phyloP scores from a whole-genome alignment of 345 rosid species.

The Euclidium syriacum region DNA sequence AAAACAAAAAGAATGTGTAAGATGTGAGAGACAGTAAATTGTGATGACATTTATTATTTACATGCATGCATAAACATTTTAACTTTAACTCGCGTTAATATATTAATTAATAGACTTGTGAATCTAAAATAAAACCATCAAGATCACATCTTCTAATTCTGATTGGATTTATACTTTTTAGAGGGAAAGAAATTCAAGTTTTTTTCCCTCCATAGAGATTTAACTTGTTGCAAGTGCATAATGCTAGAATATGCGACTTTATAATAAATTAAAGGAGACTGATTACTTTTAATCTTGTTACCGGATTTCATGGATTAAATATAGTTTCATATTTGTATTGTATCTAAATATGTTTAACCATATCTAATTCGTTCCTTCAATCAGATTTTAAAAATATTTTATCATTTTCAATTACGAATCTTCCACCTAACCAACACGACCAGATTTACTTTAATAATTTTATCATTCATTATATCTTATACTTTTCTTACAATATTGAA shows the following conservation, averaged over 20 bases:
- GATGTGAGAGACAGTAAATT: no score
- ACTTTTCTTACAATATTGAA: not conserved
- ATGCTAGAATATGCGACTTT: conserved; percentile 8
- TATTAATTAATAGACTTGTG: no score
- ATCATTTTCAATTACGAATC: not conserved
- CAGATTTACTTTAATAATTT: not conserved
- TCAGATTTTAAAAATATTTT: not conserved
- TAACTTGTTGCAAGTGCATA: not conserved
- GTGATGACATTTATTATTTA: no score
- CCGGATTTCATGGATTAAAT: not conserved
- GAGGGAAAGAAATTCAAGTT: not conserved
- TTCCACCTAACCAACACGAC: conserved; percentile 2
- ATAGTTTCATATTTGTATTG: not conserved
- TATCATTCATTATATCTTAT: not conserved
- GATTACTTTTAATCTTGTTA: not conserved
- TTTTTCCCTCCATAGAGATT: conserved; percentile 2
- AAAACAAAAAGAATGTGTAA: no score
- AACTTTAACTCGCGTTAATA: no score
- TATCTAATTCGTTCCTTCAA: not conserved
- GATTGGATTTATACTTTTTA: no score
- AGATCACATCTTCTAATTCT: no score
- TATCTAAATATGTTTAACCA: not conserved
- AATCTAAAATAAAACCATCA: no score
- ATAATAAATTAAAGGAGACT: not conserved
- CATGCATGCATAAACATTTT: no score